phyloP scores from a whole-genome alignment of 306 rosid genomes.

The Ochetophila trinervis region DNA sequence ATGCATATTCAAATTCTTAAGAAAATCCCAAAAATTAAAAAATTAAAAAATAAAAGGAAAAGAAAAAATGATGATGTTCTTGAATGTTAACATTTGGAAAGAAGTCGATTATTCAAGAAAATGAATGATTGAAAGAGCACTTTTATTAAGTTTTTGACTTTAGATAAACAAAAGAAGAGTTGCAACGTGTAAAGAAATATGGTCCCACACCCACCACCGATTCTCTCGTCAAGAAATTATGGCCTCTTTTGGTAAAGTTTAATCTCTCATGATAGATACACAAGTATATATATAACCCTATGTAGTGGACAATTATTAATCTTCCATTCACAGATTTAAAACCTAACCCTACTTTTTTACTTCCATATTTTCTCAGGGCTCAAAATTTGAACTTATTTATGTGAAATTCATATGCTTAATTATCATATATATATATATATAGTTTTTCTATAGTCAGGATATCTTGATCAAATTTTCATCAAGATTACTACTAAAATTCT shows the following conservation, averaged over 20 bases:
- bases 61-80: background rate
- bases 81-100: background rate
- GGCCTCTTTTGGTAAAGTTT: background rate
- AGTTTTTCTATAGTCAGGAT: too few species aligned
- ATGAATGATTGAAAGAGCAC: slow-evolving; percentile 2
- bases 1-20: too few species aligned
- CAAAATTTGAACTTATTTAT: too few species aligned
- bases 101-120: background rate
- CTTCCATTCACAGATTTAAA: background rate
- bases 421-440: too few species aligned
- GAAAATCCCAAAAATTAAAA: too few species aligned
- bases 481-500: too few species aligned
- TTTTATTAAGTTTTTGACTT: background rate
- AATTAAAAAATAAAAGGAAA: too few species aligned
- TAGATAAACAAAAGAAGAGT: background rate
- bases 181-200: background rate
- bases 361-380: too few species aligned
- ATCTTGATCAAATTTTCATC: too few species aligned
- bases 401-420: too few species aligned
- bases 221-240: slow-evolving; percentile 2
- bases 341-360: background rate
- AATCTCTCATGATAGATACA: background rate
- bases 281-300: background rate
- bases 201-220: slow-evolving; percentile 3
- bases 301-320: background rate